Base-by-base conservation (phyloP, 176 grass and related monocot species). In the Pharus latifolius region DNA sequence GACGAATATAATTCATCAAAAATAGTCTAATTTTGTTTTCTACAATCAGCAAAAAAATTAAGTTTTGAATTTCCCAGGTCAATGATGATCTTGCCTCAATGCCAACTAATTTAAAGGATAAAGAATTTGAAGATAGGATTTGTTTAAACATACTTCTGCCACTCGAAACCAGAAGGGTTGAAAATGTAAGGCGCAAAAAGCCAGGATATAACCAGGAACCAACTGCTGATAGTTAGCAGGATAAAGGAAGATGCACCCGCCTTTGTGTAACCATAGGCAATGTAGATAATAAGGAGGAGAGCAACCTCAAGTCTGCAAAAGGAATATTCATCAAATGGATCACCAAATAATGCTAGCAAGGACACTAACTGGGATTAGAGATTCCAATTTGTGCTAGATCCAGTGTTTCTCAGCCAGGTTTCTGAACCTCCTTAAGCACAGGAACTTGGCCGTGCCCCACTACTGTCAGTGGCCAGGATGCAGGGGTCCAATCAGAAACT, bases 141-240 rank as follows among this genome's bases (percentile, higher is more conserved):
- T 15, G 0, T 57, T 1, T 55, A 31, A 65, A 91, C 83, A 69
- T 90, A 98, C 94, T 98, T 98, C 64, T 98, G 94, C 94, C 94
- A 98, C 61, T 98, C 94, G 44, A 98, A 98, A 67, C 94, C 94
- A 83, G 94, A 98, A 63, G 94, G 94, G 43, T 98, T 98, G 84
- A 98, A 98, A 83, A 98, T 90, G 82, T 98, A 98, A 23, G 89
- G 94, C 4, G 94, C 94, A 15, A 93, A 98, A 51, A 98, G 84
- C 94, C 94, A 98, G 26, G 94, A 98, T 27, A 98, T 43, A 35
- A 98, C 94, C 50, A 98, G 67, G 60, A 98, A 28, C 94, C 94
- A 98, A 85, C 94, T 98, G 66, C 94, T 93, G 67, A 85, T 74
- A 60, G 94, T 98, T 40, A 98, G 49, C 52, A 98, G 89, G 65